These are phyloP conservation scores for Apiospora phragmitis DNA, from an alignment of 2,329 filamentous ascomycete species.

Conservation along the genomic window DNA sequence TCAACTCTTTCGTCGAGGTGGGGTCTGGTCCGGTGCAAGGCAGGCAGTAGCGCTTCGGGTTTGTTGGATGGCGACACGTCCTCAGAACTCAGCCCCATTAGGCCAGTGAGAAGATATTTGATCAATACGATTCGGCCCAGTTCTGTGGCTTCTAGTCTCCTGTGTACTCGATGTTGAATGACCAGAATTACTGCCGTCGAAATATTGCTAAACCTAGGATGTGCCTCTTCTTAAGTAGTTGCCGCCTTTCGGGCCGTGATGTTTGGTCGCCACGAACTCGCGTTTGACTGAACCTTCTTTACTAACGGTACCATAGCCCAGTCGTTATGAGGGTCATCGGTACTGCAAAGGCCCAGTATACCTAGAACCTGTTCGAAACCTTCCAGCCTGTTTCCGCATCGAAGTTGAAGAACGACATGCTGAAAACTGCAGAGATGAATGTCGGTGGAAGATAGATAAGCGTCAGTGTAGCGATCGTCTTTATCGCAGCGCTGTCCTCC, in stretches of 20 bases:
- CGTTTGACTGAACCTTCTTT: neutral
- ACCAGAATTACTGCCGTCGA: neutral
- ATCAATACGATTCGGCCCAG: too few relatives aligned
- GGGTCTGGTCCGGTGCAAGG: neutral
- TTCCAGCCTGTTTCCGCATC: conserved; percentile 20
- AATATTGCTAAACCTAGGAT: neutral
- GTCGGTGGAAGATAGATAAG: conserved; percentile 51
- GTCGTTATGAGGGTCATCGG: conserved; percentile 21
- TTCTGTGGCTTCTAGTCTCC: too few relatives aligned
- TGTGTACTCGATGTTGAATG: too few relatives aligned
- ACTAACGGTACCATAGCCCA: neutral
- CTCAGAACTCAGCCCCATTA: too few relatives aligned
- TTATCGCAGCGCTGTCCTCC: conserved; percentile 51
- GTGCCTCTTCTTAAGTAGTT: neutral
- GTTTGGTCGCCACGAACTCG: neutral
- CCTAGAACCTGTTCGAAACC: conserved; percentile 31
- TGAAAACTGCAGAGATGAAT: conserved; percentile 49
- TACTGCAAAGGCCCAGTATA: conserved; percentile 31
- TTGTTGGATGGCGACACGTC: too few relatives aligned
- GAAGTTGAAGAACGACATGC: conserved; percentile 44
- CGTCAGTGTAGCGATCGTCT: conserved; percentile 49
- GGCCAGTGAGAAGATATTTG: too few relatives aligned
- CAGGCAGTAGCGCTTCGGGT: too few relatives aligned
- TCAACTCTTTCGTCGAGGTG: neutral
- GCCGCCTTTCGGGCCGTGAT: neutral